Evolutionary conservation across 2,329 filamentous ascomycete species (phyloP).

Genomic region (Kalmusia sp.): DNA sequence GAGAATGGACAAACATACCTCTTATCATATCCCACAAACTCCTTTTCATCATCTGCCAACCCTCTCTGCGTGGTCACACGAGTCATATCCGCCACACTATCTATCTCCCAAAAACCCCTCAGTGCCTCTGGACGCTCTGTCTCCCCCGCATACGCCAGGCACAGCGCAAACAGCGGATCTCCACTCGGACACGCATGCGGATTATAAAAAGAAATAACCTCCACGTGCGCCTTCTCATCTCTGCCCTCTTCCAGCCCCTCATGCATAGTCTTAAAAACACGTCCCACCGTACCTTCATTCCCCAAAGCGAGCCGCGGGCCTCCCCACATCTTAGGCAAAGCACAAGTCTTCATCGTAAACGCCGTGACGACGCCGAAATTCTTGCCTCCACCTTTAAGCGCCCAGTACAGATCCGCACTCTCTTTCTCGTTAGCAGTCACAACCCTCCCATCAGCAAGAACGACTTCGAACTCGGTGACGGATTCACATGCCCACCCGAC

Average conservation of each 20-base stretch:
- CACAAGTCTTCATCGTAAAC: not conserved
- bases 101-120: not conserved
- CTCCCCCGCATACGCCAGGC: constrained; percentile 1
- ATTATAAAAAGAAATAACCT: constrained; percentile 4
- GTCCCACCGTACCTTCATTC: not conserved
- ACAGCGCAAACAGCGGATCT: not conserved
- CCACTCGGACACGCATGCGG: not conserved
- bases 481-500: constrained; percentile 12
- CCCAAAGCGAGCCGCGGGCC: not conserved
- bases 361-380: constrained; percentile 24
- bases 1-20: not conserved
- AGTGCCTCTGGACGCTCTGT: not conserved
- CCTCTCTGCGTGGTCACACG: not conserved
- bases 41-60: constrained; percentile 2
- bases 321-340: not conserved
- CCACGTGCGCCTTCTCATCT: constrained; percentile 4
- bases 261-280: not conserved
- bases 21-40: constrained; percentile 1
- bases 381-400: constrained; percentile 32
- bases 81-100: constrained; percentile 1
- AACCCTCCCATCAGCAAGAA: constrained; percentile 39
- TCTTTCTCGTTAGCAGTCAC: constrained; percentile 2
- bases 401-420: constrained; percentile 29
- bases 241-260: not conserved
- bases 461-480: constrained; percentile 31